Base-by-base conservation (phyloP, 805 yeast species). In the Kodamaea hsintzibuensis region DNA sequence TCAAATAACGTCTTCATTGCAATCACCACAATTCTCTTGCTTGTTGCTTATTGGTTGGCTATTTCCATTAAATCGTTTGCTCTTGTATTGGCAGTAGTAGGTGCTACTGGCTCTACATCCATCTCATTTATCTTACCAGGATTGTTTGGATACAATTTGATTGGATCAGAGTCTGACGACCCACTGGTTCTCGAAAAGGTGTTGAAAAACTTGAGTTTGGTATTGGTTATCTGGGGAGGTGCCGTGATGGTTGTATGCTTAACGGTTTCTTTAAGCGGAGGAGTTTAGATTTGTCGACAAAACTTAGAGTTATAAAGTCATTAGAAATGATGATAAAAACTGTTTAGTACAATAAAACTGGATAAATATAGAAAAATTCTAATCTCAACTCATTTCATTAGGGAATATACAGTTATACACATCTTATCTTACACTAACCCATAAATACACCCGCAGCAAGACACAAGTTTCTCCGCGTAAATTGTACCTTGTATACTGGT, bases 91-190 rank as follows among this genome's bases (percentile, higher is more conserved):
- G 91, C 96, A 1, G 76, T 91, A 58, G 96, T 91, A 3, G 98
- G 98, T 1, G 89, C 97, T 0, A 91, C 97, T 0, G 97, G 97
- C 0, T 89, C 96, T 0, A 91, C 97, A 0, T 83, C 96, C 4
- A 91, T 92, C 50, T 91, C 97, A 10, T 91, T 91, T 65, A 91
- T 90, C 27, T 76, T 91, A 47, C 98, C 98, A 0, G 97, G 97
- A 0, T 72, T 90, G 18, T 90, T 91, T 65, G 96, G 93, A 2
- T 90, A 81, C 70, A 84, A 81, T 60, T 75, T 91, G 55, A 80
- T 89, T 51, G 86, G 83, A n/a, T 71, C 81, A 4, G 79, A 76
- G 33, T 55, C 62, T 38, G 61, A 55, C 50, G 59, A 58, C 35
- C 61, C 62, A 47, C 51, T 73, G n/a, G 57, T 44, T 22, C 61